Percentiles rank a stretch among this genome's conserved stretches.
phyloP scores from a whole-genome alignment of 805 yeast genomes.

The Priceomyces melissophilus region DNA sequence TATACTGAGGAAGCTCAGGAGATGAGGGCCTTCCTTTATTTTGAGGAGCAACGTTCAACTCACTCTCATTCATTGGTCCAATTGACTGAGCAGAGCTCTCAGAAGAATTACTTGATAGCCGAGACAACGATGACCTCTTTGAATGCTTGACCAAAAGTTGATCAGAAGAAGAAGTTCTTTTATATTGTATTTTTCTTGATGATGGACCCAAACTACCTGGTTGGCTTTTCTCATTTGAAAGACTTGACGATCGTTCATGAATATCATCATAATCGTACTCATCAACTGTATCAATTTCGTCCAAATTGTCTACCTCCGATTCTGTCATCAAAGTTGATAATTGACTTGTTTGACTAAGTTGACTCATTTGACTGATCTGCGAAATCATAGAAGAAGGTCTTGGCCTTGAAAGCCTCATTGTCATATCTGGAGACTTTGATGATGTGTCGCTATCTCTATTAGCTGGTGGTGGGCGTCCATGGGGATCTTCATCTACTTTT shows the following conservation, averaged over 20 bases:
- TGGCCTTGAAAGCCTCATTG: conserved; percentile 10
- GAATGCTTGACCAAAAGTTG: conserved; percentile 16
- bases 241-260: conserved; percentile 38
- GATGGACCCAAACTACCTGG: conserved; percentile 1
- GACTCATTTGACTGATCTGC: conserved; percentile 27
- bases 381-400: conserved; percentile 42
- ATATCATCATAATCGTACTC: conserved; percentile 36
- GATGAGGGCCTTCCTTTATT: conserved; percentile 3
- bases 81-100: conserved; percentile 18
- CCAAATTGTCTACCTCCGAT: conserved; percentile 37
- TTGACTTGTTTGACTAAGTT: conserved; percentile 39
- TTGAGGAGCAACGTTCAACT: not conserved
- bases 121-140: conserved; percentile 28
- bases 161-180: conserved; percentile 34
- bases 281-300: conserved; percentile 37
- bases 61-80: conserved; percentile 2
- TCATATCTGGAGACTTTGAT: not conserved
- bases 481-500: not conserved
- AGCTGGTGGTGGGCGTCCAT: not conserved
- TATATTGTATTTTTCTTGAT: conserved; percentile 26
- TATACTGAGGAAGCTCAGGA: conserved; percentile 5
- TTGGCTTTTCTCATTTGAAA: conserved; percentile 17
- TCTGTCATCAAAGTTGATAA: conserved; percentile 41
- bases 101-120: conserved; percentile 36
- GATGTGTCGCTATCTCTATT: not conserved